Evolutionary conservation across 306 rosid species (phyloP).

Genomic region (Vicia villosa): DNA sequence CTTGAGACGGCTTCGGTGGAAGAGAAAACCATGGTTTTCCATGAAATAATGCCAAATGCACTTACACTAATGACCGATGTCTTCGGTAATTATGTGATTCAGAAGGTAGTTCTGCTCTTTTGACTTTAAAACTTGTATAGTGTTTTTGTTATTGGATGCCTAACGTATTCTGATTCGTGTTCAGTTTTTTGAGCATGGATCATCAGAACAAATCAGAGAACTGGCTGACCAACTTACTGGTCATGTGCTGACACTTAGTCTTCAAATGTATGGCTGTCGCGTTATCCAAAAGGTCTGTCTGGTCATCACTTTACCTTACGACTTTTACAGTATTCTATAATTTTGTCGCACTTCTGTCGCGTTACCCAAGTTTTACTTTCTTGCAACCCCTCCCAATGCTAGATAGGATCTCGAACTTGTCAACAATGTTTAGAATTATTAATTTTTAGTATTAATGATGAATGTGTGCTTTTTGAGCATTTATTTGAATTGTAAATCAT

Average conservation of each 20-base stretch:
- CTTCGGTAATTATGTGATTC: constrained; percentile 94
- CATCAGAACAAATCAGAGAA: constrained; percentile 76
- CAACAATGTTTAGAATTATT: neutral
- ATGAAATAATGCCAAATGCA: constrained; percentile 94
- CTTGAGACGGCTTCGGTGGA: constrained; percentile 87
- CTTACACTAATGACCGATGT: constrained; percentile 93
- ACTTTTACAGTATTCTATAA: constrained; percentile 22
- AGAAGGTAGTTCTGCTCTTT: constrained; percentile 62
- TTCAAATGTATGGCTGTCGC: constrained; percentile 99
- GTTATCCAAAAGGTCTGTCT: constrained; percentile 96
- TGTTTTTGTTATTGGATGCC: neutral
- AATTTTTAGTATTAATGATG: neutral
- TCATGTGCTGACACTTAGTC: constrained; percentile 87
- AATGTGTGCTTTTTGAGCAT: neutral
- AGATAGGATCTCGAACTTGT: neutral
- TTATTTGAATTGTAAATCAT: neutral
- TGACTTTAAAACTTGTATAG: neutral
- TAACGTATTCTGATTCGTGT: constrained; percentile 44
- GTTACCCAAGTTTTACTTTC: neutral
- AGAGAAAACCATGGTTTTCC: constrained; percentile 88
- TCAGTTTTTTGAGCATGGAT: constrained; percentile 97
- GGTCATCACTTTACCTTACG: constrained; percentile 26
- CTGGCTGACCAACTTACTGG: constrained; percentile 83
- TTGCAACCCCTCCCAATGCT: neutral
- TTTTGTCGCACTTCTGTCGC: neutral